These are phyloP conservation scores for Penicillium sp. DNA, from an alignment of 2,329 filamentous ascomycete species.

Conservation along the genomic window DNA sequence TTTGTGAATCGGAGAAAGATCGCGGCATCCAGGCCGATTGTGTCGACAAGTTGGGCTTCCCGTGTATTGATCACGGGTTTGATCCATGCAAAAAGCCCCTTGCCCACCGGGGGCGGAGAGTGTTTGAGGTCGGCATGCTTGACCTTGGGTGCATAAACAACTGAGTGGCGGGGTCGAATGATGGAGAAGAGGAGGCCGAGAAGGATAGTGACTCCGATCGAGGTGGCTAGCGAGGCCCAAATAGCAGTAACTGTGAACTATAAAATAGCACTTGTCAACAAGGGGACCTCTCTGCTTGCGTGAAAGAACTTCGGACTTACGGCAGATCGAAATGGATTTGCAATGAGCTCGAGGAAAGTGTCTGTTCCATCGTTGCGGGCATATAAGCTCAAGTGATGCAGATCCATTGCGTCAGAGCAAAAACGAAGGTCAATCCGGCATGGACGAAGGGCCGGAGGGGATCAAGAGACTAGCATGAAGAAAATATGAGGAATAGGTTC, in stretches of 20 bases:
- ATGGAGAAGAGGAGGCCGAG: constrained; percentile 83
- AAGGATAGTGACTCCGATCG: constrained; percentile 69
- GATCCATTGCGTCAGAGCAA: constrained; percentile 28
- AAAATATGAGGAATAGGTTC: constrained; percentile 12
- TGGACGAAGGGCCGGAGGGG: constrained; percentile 14
- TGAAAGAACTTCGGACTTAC: constrained; percentile 29
- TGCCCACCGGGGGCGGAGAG: constrained; percentile 80
- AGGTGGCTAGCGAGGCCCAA: constrained; percentile 75
- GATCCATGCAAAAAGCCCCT: constrained; percentile 85
- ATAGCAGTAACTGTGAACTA: constrained; percentile 64
- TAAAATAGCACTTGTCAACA: constrained; percentile 9
- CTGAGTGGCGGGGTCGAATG: constrained; percentile 83
- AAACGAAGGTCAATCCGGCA: constrained; percentile 21
- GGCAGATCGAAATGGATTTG: constrained; percentile 46
- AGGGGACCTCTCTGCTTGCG: background rate
- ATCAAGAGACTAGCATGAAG: constrained; percentile 17
- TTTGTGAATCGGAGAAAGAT: constrained; percentile 83
- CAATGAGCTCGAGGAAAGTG: constrained; percentile 45
- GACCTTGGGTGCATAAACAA: constrained; percentile 90
- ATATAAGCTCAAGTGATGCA: constrained; percentile 21
- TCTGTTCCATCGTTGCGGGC: constrained; percentile 33
- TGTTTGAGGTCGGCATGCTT: constrained; percentile 91
- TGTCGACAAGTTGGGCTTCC: constrained; percentile 74
- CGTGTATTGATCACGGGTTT: constrained; percentile 72
- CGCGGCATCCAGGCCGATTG: constrained; percentile 85